These are phyloP conservation scores for Penicillium malachiteum DNA, from an alignment of 495 filamentous ascomycete genomes.

Conservation along the genomic window DNA sequence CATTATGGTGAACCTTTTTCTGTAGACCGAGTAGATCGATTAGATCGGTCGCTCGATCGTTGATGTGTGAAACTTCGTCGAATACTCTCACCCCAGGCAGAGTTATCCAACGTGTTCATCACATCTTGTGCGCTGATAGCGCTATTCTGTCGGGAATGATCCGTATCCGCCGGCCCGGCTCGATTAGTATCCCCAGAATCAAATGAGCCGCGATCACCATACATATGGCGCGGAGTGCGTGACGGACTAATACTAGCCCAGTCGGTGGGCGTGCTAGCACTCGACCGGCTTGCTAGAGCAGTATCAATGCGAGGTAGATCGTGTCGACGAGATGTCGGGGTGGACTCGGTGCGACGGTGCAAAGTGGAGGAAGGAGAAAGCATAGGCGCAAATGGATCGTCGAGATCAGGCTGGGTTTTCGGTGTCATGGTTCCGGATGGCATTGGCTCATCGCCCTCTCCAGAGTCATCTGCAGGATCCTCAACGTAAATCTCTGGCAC, in stretches of 20 bases:
- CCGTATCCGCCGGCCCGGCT: slow-evolving; percentile 10
- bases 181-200: slow-evolving; percentile 19
- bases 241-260: slow-evolving; percentile 48
- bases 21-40: background rate
- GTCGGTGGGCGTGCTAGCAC: slow-evolving; percentile 37
- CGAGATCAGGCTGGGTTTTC: slow-evolving; percentile 17
- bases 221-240: slow-evolving; percentile 36
- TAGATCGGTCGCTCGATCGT: slow-evolving; percentile 26
- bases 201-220: slow-evolving; percentile 31
- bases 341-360: slow-evolving; percentile 26
- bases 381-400: slow-evolving; percentile 26
- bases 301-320: slow-evolving; percentile 45
- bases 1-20: slow-evolving; percentile 2
- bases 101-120: slow-evolving; percentile 77
- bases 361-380: slow-evolving; percentile 38
- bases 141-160: slow-evolving; percentile 53
- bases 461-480: slow-evolving; percentile 48
- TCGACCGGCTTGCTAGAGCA: slow-evolving; percentile 31
- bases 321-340: slow-evolving; percentile 19
- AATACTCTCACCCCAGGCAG: slow-evolving; percentile 90
- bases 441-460: slow-evolving; percentile 20
- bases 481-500: slow-evolving; percentile 93
- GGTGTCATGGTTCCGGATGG: slow-evolving; percentile 20
- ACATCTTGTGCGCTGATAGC: slow-evolving; percentile 75
- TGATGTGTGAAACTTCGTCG: slow-evolving; percentile 81